Evolutionary conservation across 225 moss, liverwort and hornwort genomes (phyloP).

Genomic region (Pleurozium schreberi): DNA sequence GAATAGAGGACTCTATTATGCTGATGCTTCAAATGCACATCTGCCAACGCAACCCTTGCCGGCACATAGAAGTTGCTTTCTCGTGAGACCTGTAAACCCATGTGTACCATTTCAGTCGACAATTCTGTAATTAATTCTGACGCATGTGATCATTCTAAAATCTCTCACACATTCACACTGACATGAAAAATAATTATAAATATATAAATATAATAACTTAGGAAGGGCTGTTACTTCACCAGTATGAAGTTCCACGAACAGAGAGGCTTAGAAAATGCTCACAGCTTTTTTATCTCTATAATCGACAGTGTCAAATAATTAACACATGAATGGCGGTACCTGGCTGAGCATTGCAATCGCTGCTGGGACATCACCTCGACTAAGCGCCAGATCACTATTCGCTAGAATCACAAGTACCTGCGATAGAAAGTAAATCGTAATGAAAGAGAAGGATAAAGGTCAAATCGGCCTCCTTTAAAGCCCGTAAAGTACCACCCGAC

Average conservation of each 20-base stretch:
- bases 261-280: neutral
- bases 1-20: conserved; percentile 31
- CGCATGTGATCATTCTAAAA: neutral
- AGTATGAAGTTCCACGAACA: neutral
- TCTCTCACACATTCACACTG: neutral
- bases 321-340: conserved; percentile 4
- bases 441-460: neutral
- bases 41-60: conserved; percentile 46
- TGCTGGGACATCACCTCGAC: conserved; percentile 41
- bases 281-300: neutral
- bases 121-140: neutral
- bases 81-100: conserved; percentile 24
- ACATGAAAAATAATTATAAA: neutral
- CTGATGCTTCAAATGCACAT: conserved; percentile 49
- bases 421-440: neutral
- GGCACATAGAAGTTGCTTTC: conserved; percentile 38
- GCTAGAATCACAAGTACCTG: conserved; percentile 44
- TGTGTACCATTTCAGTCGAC: neutral
- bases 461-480: neutral
- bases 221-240: neutral
- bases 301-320: neutral
- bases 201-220: neutral
- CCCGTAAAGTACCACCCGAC: neutral
- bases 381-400: conserved; percentile 35
- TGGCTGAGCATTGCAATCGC: conserved; percentile 40